These are phyloP conservation scores for Septoria linicola DNA, from an alignment of 2,329 filamentous ascomycete genomes.

Conservation along the genomic window DNA sequence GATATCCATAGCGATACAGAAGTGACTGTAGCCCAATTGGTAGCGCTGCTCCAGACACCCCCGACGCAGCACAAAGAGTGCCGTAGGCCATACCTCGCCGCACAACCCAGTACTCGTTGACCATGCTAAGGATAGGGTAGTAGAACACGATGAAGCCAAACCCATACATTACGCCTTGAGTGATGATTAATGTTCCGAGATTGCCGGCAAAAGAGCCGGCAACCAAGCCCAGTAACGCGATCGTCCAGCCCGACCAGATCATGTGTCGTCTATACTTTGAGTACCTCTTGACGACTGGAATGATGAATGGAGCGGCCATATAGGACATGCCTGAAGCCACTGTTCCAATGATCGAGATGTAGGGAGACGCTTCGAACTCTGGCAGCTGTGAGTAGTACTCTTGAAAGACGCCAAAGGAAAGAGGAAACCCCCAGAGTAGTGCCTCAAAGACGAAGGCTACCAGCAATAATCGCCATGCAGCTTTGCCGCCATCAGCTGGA, in stretches of 20 bases:
- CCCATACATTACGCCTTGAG: constrained; percentile 59
- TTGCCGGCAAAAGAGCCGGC: constrained; percentile 49
- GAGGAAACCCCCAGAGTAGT: constrained; percentile 53
- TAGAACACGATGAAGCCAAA: constrained; percentile 57
- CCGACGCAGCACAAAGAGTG: constrained; percentile 28
- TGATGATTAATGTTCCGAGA: constrained; percentile 56
- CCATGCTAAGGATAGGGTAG: constrained; percentile 33
- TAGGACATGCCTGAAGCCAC: constrained; percentile 59
- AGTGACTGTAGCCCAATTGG: constrained; percentile 27
- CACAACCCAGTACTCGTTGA: constrained; percentile 35
- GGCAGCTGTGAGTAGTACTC: constrained; percentile 63
- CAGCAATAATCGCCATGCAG: constrained; percentile 29
- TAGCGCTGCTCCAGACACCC: constrained; percentile 29
- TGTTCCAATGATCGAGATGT: constrained; percentile 64
- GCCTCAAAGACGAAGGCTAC: constrained; percentile 52
- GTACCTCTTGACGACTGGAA: constrained; percentile 44
- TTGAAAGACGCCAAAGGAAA: constrained; percentile 69
- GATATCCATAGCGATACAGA: constrained; percentile 30
- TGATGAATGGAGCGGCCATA: constrained; percentile 52
- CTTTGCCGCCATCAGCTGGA: constrained; percentile 26
- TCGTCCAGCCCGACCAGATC: constrained; percentile 47
- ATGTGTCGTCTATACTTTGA: constrained; percentile 45
- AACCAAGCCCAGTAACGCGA: constrained; percentile 30
- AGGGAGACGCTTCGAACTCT: constrained; percentile 54
- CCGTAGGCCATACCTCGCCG: constrained; percentile 33